These are phyloP conservation scores for Psilocybe cubensis DNA, from an alignment of 768 basidiomycete species.

Conservation along the genomic window DNA sequence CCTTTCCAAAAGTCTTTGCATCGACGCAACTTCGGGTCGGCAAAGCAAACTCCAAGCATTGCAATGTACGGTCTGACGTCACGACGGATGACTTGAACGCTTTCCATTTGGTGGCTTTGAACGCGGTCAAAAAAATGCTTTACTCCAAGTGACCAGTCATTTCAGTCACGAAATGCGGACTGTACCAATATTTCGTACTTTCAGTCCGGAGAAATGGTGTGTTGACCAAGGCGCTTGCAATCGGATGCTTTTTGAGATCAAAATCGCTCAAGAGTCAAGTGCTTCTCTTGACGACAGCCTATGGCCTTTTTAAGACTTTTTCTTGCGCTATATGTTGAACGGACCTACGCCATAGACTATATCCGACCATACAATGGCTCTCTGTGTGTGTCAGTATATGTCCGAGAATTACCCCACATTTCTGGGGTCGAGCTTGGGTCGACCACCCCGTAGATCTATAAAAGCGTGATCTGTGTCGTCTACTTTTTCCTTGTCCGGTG, in stretches of 20 bases:
- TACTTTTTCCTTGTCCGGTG: background rate
- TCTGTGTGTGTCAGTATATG: background rate
- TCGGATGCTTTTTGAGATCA: background rate
- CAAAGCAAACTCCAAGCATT: no score
- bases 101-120: no score
- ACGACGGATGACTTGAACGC: no score
- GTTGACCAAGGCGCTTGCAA: background rate
- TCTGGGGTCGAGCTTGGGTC: background rate
- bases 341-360: background rate
- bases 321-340: background rate
- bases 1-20: background rate
- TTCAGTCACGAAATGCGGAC: no score
- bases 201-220: no score
- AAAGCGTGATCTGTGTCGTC: background rate
- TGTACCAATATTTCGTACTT: no score
- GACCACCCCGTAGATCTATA: background rate
- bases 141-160: no score
- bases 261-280: background rate
- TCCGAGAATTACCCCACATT: slow-evolving; percentile 4
- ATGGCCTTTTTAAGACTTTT: background rate
- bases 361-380: background rate
- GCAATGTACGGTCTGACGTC: no score
- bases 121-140: no score
- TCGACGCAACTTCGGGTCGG: no score
- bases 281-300: background rate